Evolutionary conservation across 2,329 filamentous ascomycete species (phyloP), one percentile per base, ranked within the genome.

Genomic region (Aspergillus viridinutans): DNA sequence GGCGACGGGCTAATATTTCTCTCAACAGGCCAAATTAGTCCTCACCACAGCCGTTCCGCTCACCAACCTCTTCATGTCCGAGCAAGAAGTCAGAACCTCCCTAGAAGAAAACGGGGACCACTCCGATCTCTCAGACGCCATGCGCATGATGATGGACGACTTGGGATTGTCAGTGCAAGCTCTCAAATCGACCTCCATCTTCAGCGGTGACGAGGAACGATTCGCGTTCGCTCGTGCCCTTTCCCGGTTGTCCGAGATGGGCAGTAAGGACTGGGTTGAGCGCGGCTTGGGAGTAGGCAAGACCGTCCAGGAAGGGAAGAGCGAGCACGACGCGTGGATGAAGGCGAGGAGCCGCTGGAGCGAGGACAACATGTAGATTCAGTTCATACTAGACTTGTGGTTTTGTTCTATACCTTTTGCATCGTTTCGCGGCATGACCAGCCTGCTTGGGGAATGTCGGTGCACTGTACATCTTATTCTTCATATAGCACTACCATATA

Each of bases 221-320:
- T 99, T 99, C 78, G 94, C 94, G 0, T 99, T 99, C 79, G 92
- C 92, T 25, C 81, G 94, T 54, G 94, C 94, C 1, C 74, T 97
- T 64, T 92, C 88, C 54, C 80, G 94, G 55, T 76, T 99, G 59
- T 88, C 81, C 54, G 92, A 97, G 75, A 99, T 99, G 94, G 90
- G 92, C 21, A 94, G 90, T 72, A 85, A 86, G 72, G 89, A 97
- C 72, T 99, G 94, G 94, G 90, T 97, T 3, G 93, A 97, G 76
- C 77, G 92, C 14, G 92, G 85, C 0, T 60, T 86, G 71, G 80
- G 78, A 0, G 67, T 81, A 53, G 80, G 78, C 1, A 71, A 80
- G 62, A 73, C 74, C 67, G 72, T 70, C 32, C 64, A 72, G 49
- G 72, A 78, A 23, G 77, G 76, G 0, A 71, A 77, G 59, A 68